phyloP scores from a whole-genome alignment of 352 stramenopile genomes.

The Elongisporangium prolatum region DNA sequence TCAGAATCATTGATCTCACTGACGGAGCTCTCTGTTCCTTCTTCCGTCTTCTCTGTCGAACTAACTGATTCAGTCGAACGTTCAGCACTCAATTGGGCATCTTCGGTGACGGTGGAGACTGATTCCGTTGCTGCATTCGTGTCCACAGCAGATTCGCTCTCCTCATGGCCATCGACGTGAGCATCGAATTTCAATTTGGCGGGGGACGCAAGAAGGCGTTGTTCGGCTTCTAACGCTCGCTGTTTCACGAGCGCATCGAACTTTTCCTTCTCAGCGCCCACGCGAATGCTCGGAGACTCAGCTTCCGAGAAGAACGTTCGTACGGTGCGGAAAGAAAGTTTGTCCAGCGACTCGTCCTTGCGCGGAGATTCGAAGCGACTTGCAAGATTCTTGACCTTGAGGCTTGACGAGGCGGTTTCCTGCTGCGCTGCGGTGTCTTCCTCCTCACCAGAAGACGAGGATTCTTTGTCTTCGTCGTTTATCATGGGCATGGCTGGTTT shows the following conservation, averaged over 20 bases:
- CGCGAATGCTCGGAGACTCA: slow-evolving; percentile 18
- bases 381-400: slow-evolving; percentile 26
- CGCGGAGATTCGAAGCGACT: slow-evolving; percentile 12
- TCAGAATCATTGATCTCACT: too few species aligned
- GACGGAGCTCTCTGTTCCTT: too few species aligned
- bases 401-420: slow-evolving; percentile 3
- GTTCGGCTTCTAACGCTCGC: background rate
- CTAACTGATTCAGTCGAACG: background rate
- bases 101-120: background rate
- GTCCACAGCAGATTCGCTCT: too few species aligned
- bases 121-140: too few species aligned
- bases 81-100: background rate
- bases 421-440: slow-evolving; percentile 5
- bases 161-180: background rate
- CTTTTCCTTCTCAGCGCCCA: slow-evolving; percentile 31
- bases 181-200: background rate
- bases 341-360: background rate
- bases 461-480: background rate
- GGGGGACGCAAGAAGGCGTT: background rate
- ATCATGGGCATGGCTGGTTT: background rate
- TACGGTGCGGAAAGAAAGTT: background rate
- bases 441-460: background rate
- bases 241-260: slow-evolving; percentile 25
- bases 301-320: background rate
- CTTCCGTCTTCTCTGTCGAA: too few species aligned